Evolutionary conservation across 306 rosid genomes (phyloP), one percentile per base, ranked within the genome.

Genomic region (Citrullus colocynthis): DNA sequence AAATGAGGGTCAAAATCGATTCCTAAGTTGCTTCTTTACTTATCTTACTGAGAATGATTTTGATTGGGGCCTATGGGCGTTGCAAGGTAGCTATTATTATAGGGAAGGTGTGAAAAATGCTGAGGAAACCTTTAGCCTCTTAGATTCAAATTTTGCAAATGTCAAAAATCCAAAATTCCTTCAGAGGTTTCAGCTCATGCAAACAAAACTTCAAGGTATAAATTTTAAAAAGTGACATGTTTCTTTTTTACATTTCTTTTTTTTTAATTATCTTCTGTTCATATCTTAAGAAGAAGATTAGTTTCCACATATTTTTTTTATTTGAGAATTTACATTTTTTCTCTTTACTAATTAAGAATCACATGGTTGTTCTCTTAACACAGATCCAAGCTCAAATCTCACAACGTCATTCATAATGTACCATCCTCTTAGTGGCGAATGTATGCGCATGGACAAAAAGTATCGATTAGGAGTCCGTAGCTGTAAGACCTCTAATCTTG

Each of bases 401-500:
- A 6, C 34, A 9, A 36, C 18, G 4, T 17, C 54, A 3, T 9
- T 18, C 9, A 1, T 42, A 42, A 67, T 67, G 54, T 67, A 67
- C 18, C 18, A 67, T 67, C 55, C 54, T 9, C 24, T 2, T 4
- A 67, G 55, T 4, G 74, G 74, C 11, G 54, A 67, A 18, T 86
- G 91, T 58, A 79, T 42, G 34, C 73, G 80, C 37, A 82, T 69
- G 81, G 79, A 76, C 41, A 17, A 37, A 4, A 48, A 52, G 3
- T 78, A 81, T 14, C 67, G 77, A 45, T 77, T 87, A 52, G 57
- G 24, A 20, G 20, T 80, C 61, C 77, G 80, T 15, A 76, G 77
- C 3, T 89, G 85, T 4, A 32, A 60, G 78, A 83, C 21, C 45
- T 73, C 69, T 2, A 84, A 60, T 32, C 39, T 4, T 84, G 89